Conservation (phyloP, 2,329 filamentous ascomycete genomes). For the Colletotrichum lentis region DNA sequence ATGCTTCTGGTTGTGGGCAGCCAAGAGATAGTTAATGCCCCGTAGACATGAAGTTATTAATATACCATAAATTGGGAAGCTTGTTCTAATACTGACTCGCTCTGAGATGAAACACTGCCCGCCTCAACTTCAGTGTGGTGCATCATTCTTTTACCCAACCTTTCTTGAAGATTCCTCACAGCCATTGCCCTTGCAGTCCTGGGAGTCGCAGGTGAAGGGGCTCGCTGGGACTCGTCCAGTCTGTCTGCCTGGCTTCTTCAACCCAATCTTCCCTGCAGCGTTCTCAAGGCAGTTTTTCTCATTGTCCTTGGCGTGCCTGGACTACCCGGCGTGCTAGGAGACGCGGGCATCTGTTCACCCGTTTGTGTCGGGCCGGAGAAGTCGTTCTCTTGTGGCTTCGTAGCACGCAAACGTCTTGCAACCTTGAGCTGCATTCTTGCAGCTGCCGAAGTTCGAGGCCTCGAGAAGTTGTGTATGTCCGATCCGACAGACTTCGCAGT, state of each 20-base stretch:
- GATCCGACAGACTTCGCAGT: slow-evolving; percentile 1
- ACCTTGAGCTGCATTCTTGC: slow-evolving; percentile 33
- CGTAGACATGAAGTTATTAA: no score
- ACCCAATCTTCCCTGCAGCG: neutral
- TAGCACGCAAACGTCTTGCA: neutral
- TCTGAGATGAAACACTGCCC: no score
- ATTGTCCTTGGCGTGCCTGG: slow-evolving; percentile 8
- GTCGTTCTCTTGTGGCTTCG: slow-evolving; percentile 12
- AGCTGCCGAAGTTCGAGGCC: slow-evolving; percentile 28
- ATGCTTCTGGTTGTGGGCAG: no score
- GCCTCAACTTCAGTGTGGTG: neutral
- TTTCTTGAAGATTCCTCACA: slow-evolving; percentile 22
- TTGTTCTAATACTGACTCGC: neutral
- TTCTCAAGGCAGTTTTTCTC: slow-evolving; percentile 8
- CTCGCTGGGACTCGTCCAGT: neutral
- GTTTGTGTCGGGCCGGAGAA: neutral
- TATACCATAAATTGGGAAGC: no score
- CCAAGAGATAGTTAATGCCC: no score
- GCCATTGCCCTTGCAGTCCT: slow-evolving; percentile 19
- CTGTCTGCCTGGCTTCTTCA: neutral
- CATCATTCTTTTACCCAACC: slow-evolving; percentile 27
- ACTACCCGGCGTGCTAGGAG: neutral
- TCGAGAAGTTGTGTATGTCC: slow-evolving; percentile 27
- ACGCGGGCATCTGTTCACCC: neutral
- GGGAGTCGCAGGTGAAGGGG: slow-evolving; percentile 5